Percentiles rank a stretch among this genome's conserved stretches.
phyloP scores from a whole-genome alignment of 768 basidiomycete species.

The Boletus coccyginus region DNA sequence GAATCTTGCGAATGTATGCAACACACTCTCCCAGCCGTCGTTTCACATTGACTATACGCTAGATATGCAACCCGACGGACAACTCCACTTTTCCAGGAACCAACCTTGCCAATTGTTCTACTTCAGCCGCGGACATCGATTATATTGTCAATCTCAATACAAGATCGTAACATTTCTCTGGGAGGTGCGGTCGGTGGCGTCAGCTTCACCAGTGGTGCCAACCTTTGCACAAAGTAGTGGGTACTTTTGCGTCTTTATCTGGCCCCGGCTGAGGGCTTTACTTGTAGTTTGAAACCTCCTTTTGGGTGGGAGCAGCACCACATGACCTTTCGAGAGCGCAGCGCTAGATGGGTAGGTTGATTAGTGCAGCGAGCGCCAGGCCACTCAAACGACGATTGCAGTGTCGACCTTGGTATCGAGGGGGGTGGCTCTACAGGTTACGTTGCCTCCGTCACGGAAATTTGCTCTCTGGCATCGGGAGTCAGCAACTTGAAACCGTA shows the following conservation, averaged over 20 bases:
- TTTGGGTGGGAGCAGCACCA: constrained; percentile 43
- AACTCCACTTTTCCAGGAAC: constrained; percentile 43
- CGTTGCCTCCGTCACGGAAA: constrained; percentile 40
- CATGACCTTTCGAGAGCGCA: constrained; percentile 44
- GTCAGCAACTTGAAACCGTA: constrained; percentile 19
- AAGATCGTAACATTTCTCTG: constrained; percentile 46
- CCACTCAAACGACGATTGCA: constrained; percentile 18
- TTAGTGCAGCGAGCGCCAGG: not conserved
- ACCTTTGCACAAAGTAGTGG: constrained; percentile 28
- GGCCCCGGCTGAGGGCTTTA: not conserved
- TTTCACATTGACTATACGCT: not conserved
- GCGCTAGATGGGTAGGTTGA: constrained; percentile 43
- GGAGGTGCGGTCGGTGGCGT: constrained; percentile 43
- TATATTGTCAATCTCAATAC: constrained; percentile 42
- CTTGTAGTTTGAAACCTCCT: constrained; percentile 43
- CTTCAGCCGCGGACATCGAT: constrained; percentile 41
- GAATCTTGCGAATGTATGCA: constrained; percentile 63
- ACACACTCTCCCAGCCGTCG: not conserved
- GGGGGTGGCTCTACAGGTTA: constrained; percentile 67
- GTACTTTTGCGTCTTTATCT: constrained; percentile 10
- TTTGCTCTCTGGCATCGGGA: constrained; percentile 24
- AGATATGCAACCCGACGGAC: constrained; percentile 43
- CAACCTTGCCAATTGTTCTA: constrained; percentile 37
- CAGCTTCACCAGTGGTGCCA: constrained; percentile 36
- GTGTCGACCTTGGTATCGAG: constrained; percentile 74